Evolutionary conservation across 257 asterid species (phyloP).

Genomic region (Eucommia ulmoides): DNA sequence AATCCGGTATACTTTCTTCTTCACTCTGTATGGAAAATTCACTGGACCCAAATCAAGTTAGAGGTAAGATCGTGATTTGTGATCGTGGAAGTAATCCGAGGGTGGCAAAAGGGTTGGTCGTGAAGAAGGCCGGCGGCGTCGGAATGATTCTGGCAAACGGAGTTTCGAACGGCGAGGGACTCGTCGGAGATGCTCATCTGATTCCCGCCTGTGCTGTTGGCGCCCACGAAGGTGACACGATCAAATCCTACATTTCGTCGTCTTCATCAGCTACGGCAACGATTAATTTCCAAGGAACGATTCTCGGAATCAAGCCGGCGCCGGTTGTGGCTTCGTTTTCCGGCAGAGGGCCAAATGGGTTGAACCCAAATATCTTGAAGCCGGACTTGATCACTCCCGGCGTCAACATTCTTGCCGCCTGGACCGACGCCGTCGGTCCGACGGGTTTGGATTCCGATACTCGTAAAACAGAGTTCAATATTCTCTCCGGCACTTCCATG

Average conservation of each 20-base stretch:
- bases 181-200: constrained; percentile 86
- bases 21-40: constrained; percentile 94
- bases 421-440: constrained; percentile 92
- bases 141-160: constrained; percentile 96
- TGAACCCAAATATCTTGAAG: constrained; percentile 79
- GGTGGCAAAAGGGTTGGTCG: constrained; percentile 84
- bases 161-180: constrained; percentile 78
- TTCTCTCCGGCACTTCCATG: constrained; percentile 91
- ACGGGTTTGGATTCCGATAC: constrained; percentile 68
- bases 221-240: constrained; percentile 55
- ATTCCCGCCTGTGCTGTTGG: constrained; percentile 83
- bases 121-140: constrained; percentile 76
- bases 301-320: constrained; percentile 76
- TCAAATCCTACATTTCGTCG: constrained; percentile 43
- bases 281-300: constrained; percentile 53
- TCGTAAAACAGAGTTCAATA: constrained; percentile 72
- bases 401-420: constrained; percentile 82
- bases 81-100: constrained; percentile 95
- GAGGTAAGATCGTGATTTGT: constrained; percentile 78
- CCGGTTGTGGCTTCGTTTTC: constrained; percentile 95
- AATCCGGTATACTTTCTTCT: constrained; percentile 66
- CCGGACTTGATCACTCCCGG: constrained; percentile 95
- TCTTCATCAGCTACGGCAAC: constrained; percentile 48
- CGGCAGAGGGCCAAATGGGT: constrained; percentile 77
- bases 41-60: constrained; percentile 44